Conservation (phyloP, 1,139 yeast species). For the Taphrina communis region DNA sequence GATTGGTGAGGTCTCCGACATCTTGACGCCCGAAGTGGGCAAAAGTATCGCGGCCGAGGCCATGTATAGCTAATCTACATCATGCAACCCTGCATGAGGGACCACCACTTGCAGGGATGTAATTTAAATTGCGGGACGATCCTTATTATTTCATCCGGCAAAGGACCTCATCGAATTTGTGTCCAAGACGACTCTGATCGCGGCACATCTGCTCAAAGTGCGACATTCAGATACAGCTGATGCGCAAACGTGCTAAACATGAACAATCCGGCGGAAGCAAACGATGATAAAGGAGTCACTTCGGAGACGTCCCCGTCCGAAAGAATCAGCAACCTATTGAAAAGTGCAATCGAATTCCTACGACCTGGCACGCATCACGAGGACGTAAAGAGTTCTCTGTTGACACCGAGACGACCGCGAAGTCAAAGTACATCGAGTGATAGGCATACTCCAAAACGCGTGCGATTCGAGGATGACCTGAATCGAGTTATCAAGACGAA, state of each 20-base stretch:
- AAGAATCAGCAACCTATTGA: neutral
- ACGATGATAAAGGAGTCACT: neutral
- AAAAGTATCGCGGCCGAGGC: constrained; percentile 72
- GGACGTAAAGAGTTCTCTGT: neutral
- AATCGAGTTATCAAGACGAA: no score
- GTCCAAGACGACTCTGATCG: no score
- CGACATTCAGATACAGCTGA: no score
- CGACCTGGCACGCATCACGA: neutral
- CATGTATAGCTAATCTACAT: constrained; percentile 13
- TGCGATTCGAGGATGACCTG: neutral
- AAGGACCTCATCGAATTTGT: no score
- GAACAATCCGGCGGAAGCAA: neutral
- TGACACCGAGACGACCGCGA: neutral
- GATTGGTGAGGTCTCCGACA: constrained; percentile 71
- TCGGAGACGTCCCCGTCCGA: neutral
- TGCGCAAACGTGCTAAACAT: neutral
- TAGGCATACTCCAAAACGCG: neutral
- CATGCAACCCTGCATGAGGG: neutral
- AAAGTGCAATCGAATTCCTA: neutral
- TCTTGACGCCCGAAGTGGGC: constrained; percentile 78
- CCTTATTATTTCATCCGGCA: no score
- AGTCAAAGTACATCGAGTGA: neutral
- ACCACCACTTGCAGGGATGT: neutral
- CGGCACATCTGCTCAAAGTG: no score
- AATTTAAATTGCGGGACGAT: neutral